phyloP scores from a whole-genome alignment of 331 rosid genomes.

The Rhamnella rubrinervis region DNA sequence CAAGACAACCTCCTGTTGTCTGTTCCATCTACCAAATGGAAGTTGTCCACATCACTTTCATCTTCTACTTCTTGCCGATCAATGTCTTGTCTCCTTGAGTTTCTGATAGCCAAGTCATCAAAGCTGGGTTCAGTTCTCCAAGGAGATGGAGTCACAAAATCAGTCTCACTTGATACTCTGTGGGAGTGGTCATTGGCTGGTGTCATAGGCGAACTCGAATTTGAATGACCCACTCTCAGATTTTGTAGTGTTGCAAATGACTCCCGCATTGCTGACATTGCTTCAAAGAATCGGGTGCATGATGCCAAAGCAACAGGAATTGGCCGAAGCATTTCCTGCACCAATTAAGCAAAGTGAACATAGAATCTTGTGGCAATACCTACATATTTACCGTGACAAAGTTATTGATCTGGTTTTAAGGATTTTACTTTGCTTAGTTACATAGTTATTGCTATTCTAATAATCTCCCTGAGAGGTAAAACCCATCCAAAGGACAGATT shows the following conservation, averaged over 20 bases:
- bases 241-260: slow-evolving; percentile 85
- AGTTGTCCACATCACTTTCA: slow-evolving; percentile 29
- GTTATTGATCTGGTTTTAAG: not conserved
- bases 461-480: too few relatives aligned
- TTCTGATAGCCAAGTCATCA: slow-evolving; percentile 59
- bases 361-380: not conserved
- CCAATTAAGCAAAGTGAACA: slow-evolving; percentile 9
- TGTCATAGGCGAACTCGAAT: slow-evolving; percentile 43
- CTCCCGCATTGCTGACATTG: slow-evolving; percentile 97
- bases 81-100: slow-evolving; percentile 41
- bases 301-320: slow-evolving; percentile 93
- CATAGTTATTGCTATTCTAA: too few relatives aligned
- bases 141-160: slow-evolving; percentile 64
- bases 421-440: not conserved
- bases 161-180: slow-evolving; percentile 49
- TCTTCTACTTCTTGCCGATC: slow-evolving; percentile 40
- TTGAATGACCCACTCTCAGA: slow-evolving; percentile 67
- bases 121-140: slow-evolving; percentile 67
- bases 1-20: slow-evolving; percentile 51
- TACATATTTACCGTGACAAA: not conserved
- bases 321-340: slow-evolving; percentile 94
- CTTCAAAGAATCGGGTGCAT: slow-evolving; percentile 89
- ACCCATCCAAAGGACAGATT: too few relatives aligned
- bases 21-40: slow-evolving; percentile 28
- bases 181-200: slow-evolving; percentile 63